Evolutionary conservation across 2,329 filamentous ascomycete genomes (phyloP), one percentile per base, ranked within the genome.

Genomic region (Trichoderma sp.): DNA sequence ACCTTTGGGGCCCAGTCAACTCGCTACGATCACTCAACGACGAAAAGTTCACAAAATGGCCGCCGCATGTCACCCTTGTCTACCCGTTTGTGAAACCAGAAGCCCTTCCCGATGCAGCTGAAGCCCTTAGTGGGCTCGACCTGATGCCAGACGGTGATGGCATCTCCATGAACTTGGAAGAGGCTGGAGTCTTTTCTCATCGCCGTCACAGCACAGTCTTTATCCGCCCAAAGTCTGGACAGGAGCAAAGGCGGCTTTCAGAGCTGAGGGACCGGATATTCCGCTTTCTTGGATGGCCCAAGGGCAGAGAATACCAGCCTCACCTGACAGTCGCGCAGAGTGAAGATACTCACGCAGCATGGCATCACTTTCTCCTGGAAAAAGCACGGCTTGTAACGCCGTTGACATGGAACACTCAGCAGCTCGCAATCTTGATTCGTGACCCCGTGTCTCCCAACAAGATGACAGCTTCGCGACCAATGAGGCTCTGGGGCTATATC

Each of bases 261-360:
- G 56, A 74, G 40, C 74, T 87, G 68, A 77, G 80, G 21, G 70
- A 73, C 6, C 53, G 68, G 2, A 71, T 86, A 10, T 72, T 83
- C n/a, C 68, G 68, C 4, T 77, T 78, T 1, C 73, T 87, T 19
- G 78, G 79, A 1, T 77, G 78, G 49, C 37, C 69, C 4, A 70
- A 70, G 5, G 68, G 72, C 13, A 71, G 71, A 4, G 62, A 68
- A 0, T 85, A 81, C 70, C 79, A 69, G 8, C 75, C 76, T 6
- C 88, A 91, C 75, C 77, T 91, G 77, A 91, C 87, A 0, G 78
- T 91, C 29, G 89, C 86, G 0, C 88, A 91, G 73, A 87, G 82
- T 53, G 81, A 84, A 43, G 82, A 87, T 29, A 72, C 78, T 11
- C 75, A 78, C 5, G 77, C 80, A 5, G 79, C 81, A 21, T 77